Percentiles rank a stretch among this genome's conserved stretches.
Conservation (phyloP, 768 basidiomycete species). For the Kwoniella sp. region DNA sequence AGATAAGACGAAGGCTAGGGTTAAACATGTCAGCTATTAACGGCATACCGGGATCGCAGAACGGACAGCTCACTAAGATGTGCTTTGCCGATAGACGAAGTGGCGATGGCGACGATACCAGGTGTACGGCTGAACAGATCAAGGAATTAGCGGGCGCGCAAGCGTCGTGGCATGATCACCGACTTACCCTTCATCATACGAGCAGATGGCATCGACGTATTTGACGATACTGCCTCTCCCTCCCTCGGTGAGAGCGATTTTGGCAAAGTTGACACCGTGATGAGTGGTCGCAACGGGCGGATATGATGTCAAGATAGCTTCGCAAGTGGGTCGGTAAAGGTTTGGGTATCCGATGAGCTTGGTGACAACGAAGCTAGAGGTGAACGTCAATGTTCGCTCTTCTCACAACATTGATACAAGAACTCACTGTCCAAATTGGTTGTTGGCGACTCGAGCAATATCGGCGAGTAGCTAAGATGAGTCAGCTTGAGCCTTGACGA, state of each 20-base stretch:
- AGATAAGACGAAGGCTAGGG: slow-evolving; percentile 35
- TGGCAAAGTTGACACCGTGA: slow-evolving; percentile 53
- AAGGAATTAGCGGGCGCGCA: too few relatives aligned
- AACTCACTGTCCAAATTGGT: slow-evolving; percentile 53
- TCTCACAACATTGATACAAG: not conserved
- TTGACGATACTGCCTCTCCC: slow-evolving; percentile 34
- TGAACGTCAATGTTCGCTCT: not conserved
- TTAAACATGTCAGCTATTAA: too few relatives aligned
- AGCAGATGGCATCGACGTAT: slow-evolving; percentile 48
- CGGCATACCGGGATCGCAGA: too few relatives aligned
- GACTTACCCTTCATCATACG: slow-evolving; percentile 42
- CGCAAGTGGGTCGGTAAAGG: slow-evolving; percentile 33
- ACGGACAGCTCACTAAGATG: slow-evolving; percentile 36
- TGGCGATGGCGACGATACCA: slow-evolving; percentile 50
- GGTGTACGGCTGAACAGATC: slow-evolving; percentile 31
- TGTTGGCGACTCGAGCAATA: slow-evolving; percentile 49
- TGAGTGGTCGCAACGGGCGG: slow-evolving; percentile 49
- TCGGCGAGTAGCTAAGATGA: slow-evolving; percentile 34
- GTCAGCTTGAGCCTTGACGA: slow-evolving; percentile 11
- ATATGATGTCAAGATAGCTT: slow-evolving; percentile 45
- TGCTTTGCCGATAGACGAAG: slow-evolving; percentile 45
- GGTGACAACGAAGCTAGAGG: slow-evolving; percentile 47
- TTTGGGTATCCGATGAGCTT: slow-evolving; percentile 45
- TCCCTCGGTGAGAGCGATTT: slow-evolving; percentile 41
- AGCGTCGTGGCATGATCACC: too few relatives aligned